Evolutionary conservation across 2,329 filamentous ascomycete species (phyloP), one percentile per base, ranked within the genome.

Genomic region (Aspergillus tubingensis): DNA sequence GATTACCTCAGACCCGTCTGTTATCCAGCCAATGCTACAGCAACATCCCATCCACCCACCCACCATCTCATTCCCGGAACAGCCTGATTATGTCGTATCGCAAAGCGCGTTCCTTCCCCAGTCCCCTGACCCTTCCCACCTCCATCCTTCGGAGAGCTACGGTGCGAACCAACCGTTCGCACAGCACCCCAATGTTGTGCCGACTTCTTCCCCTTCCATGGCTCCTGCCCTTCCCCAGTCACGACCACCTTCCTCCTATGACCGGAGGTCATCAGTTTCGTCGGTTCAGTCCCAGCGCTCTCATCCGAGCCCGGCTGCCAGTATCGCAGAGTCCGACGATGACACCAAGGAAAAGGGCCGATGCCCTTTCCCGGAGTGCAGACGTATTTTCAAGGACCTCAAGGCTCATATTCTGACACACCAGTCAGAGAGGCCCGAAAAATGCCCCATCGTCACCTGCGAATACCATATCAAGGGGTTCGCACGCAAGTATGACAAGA

Each of bases 361-460:
- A 63, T 96, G 92, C 81, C 90, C 91, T 1, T 88, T 92, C 71
- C 87, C 90, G 6, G 91, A 94, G 60, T 96, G 92, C 70, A 91
- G 92, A 65, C 88, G 90, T 70, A 83, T 88, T 60, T 96, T 96
- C 84, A 96, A 96, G 79, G 92, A 96, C 72, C 81, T 96, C 65
- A 94, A 94, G 78, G 92, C 93, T 8, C 93, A 97, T 77, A 94
- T 96, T 90, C 85, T 96, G 74, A 97, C 93, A 0, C 93, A 97
- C 76, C 91, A 95, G 77, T 90, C 87, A 60, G 92, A 96, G 79
- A 85, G 93, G 23, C 93, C 93, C 0, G 92, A 96, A 74, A 97
- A 97, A 80, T 97, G 93, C 78, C 93, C 93, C 1, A 96, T 96
- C 67, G 83, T 89, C 60, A 95, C 88, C 0, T 97, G 93, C 81